Conservation (phyloP, 1,284 basidiomycete species). For the Butyriboletus appendiculatus region DNA sequence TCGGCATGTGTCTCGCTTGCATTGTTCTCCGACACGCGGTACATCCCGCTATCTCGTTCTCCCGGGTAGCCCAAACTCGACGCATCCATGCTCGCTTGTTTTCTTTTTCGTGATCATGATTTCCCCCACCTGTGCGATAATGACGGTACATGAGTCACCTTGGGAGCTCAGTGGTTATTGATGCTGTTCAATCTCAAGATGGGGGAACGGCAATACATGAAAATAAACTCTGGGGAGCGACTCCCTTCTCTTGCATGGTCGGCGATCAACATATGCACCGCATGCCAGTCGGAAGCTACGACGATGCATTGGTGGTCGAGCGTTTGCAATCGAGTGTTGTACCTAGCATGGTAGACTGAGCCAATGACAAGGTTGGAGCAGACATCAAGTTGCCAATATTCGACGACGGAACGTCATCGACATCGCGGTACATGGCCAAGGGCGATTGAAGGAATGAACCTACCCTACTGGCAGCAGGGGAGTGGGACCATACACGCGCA, state of each 20-base stretch:
- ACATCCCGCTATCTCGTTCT: neutral
- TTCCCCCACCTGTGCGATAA: neutral
- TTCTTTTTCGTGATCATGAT: neutral
- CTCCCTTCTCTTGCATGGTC: neutral
- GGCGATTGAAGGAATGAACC: no score
- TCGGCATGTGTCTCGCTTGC: neutral
- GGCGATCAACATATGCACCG: neutral
- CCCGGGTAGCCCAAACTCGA: neutral
- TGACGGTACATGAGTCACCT: neutral
- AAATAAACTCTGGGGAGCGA: neutral
- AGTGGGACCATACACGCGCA: no score
- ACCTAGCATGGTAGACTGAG: no score
- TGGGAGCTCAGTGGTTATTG: neutral
- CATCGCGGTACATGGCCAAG: no score
- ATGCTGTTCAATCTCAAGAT: neutral
- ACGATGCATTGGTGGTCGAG: neutral
- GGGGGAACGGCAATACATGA: neutral
- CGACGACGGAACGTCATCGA: no score
- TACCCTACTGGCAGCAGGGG: no score
- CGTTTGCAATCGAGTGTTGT: no score
- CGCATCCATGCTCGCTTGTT: neutral
- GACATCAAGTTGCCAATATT: no score
- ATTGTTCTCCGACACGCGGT: neutral
- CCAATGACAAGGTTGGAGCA: no score
- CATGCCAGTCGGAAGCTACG: neutral